Evolutionary conservation across 345 rosid species (phyloP).

Genomic region (Geranium brycei): DNA sequence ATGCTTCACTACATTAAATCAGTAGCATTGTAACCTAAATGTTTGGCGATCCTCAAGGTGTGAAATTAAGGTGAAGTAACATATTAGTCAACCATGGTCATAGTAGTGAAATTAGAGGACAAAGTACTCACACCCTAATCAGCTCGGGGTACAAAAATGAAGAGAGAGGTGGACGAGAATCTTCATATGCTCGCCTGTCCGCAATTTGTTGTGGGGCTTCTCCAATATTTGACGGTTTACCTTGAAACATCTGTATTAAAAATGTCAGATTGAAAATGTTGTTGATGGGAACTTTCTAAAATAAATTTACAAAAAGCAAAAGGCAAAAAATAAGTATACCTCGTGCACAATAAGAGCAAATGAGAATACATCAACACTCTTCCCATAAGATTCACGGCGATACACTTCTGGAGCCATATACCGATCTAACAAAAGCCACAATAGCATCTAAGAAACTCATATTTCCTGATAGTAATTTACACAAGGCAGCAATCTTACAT

Average conservation of each 20-base stretch:
- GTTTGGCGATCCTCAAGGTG: neutral
- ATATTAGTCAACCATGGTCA: neutral
- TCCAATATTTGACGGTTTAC: conserved; percentile 32
- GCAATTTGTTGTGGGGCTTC: conserved; percentile 44
- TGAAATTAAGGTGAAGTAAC: neutral
- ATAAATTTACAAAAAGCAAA: neutral
- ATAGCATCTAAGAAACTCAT: neutral
- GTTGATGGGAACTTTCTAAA: neutral
- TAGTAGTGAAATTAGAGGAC: too few relatives aligned
- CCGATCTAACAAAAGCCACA: conserved; percentile 30
- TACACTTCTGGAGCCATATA: conserved; percentile 67
- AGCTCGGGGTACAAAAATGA: conserved; percentile 34
- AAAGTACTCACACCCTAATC: conserved; percentile 31
- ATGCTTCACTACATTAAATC: too few relatives aligned
- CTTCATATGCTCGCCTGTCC: conserved; percentile 52
- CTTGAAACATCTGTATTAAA: conserved; percentile 37
- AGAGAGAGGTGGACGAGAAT: conserved; percentile 39
- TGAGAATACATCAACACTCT: conserved; percentile 54
- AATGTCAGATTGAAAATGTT: conserved; percentile 3
- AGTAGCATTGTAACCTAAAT: too few relatives aligned
- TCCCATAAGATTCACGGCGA: conserved; percentile 59
- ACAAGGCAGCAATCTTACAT: conserved; percentile 17
- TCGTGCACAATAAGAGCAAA: conserved; percentile 44
- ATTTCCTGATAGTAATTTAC: neutral
- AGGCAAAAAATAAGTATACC: conserved; percentile 16